phyloP scores from a whole-genome alignment of 2,329 filamentous ascomycete species.

The Daldinia sp. region DNA sequence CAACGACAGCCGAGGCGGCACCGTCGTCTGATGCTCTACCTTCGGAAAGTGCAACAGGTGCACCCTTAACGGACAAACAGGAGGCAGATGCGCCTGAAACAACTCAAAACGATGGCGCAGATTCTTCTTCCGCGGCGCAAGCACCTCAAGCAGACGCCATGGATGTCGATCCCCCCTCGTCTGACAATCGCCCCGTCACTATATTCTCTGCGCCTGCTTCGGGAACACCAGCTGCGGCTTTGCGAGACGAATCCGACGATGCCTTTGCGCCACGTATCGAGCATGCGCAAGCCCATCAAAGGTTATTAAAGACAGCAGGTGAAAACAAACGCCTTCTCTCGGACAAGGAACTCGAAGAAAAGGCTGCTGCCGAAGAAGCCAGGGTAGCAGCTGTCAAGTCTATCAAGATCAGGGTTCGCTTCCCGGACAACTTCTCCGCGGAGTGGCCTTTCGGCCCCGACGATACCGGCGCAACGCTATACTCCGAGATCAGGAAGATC shows the following conservation, averaged over 20 bases:
- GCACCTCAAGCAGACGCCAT: slow-evolving; percentile 44
- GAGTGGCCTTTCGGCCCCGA: slow-evolving; percentile 76
- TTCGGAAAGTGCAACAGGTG: slow-evolving; percentile 1
- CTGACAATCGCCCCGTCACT: slow-evolving; percentile 65
- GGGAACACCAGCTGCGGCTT: slow-evolving; percentile 80
- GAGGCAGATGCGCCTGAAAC: slow-evolving; percentile 10
- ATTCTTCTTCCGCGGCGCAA: slow-evolving; percentile 8
- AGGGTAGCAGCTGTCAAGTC: slow-evolving; percentile 74
- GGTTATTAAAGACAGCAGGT: slow-evolving; percentile 69
- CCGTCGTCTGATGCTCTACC: slow-evolving; percentile 27
- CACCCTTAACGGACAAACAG: slow-evolving; percentile 19
- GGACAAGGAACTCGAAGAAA: slow-evolving; percentile 82
- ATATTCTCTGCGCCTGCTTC: slow-evolving; percentile 83
- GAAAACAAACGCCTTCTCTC: slow-evolving; percentile 84
- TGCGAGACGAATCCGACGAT: slow-evolving; percentile 73
- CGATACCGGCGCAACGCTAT: slow-evolving; percentile 78
- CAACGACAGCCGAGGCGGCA: slow-evolving; percentile 26
- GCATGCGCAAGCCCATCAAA: slow-evolving; percentile 81
- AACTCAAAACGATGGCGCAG: slow-evolving; percentile 12
- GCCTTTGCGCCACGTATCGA: slow-evolving; percentile 82
- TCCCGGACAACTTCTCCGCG: slow-evolving; percentile 86
- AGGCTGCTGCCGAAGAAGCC: slow-evolving; percentile 73
- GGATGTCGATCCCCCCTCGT: slow-evolving; percentile 46
- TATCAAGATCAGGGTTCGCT: slow-evolving; percentile 82
- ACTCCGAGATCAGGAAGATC: slow-evolving; percentile 78